Conservation (phyloP, 768 basidiomycete species). For the Butyriboletus loyo region DNA sequence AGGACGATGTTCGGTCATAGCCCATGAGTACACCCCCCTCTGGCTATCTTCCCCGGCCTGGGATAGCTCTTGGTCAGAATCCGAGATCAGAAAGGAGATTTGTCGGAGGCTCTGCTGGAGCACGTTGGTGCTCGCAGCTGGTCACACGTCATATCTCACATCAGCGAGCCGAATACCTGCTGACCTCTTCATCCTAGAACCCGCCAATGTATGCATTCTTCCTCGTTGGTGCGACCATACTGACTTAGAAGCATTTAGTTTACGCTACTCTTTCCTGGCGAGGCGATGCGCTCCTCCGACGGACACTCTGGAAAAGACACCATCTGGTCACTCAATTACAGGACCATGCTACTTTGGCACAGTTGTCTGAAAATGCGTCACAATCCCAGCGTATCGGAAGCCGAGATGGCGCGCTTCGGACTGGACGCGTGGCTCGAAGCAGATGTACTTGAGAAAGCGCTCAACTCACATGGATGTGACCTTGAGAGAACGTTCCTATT, state of each 20-base stretch:
- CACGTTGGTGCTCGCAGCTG: conserved; percentile 58
- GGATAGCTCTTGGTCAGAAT: conserved; percentile 54
- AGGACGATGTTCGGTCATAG: conserved; percentile 47
- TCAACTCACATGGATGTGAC: conserved; percentile 62
- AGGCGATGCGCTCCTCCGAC: conserved; percentile 41
- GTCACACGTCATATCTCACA: conserved; percentile 57
- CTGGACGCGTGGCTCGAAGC: conserved; percentile 69
- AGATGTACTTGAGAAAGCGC: conserved; percentile 58
- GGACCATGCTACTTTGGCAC: conserved; percentile 70
- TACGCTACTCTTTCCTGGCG: conserved; percentile 74
- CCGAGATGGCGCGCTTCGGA: conserved; percentile 59
- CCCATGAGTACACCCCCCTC: conserved; percentile 52
- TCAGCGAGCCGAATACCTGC: conserved; percentile 39
- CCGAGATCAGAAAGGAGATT: conserved; percentile 67
- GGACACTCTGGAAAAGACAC: conserved; percentile 53
- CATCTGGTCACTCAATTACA: conserved; percentile 73
- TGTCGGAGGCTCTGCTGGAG: conserved; percentile 76
- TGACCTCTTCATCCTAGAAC: conserved; percentile 58
- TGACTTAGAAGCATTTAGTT: conserved; percentile 41
- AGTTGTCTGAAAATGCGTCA: conserved; percentile 61
- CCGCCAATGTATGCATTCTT: conserved; percentile 53
- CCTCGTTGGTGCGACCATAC: background rate
- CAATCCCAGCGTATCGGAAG: conserved; percentile 40
- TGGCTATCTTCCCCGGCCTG: conserved; percentile 68
- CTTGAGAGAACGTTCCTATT: conserved; percentile 68